Conservation (phyloP, 805 yeast genomes). For the Komagataella populi region DNA sequence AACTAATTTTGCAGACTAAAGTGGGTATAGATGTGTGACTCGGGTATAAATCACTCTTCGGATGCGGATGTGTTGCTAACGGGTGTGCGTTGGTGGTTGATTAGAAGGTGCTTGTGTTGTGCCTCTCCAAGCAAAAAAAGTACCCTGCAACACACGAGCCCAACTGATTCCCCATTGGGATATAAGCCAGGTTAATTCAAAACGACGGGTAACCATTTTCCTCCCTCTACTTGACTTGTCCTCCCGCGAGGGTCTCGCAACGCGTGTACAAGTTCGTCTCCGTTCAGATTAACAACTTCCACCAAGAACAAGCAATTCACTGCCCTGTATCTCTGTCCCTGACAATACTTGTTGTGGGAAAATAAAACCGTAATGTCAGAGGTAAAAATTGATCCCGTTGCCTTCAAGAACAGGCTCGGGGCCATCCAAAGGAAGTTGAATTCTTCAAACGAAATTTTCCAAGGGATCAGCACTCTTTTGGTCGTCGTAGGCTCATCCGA, state of each 20-base stretch:
- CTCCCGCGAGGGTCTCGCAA: neutral
- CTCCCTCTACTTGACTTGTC: neutral
- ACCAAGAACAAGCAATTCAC: neutral
- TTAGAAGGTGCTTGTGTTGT: neutral
- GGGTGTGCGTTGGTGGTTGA: neutral
- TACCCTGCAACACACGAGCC: neutral
- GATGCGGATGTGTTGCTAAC: neutral
- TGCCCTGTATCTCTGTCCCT: neutral
- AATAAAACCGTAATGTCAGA: conserved; percentile 32
- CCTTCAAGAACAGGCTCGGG: conserved; percentile 42
- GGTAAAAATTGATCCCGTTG: conserved; percentile 36
- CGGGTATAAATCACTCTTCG: neutral
- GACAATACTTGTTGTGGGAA: neutral
- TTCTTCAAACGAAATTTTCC: conserved; percentile 17
- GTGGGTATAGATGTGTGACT: neutral
- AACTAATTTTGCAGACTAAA: neutral
- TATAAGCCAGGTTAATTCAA: neutral
- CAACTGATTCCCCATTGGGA: neutral
- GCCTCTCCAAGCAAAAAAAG: neutral
- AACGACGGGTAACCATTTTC: neutral
- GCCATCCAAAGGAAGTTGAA: conserved; percentile 20
- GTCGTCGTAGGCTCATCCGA: conserved; percentile 76
- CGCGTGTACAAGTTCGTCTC: neutral
- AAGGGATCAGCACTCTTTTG: conserved; percentile 35
- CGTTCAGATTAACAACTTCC: neutral